These are phyloP conservation scores for Mortierella sp. DNA, from an alignment of 371 early-diverging fungal genomes.

Conservation along the genomic window DNA sequence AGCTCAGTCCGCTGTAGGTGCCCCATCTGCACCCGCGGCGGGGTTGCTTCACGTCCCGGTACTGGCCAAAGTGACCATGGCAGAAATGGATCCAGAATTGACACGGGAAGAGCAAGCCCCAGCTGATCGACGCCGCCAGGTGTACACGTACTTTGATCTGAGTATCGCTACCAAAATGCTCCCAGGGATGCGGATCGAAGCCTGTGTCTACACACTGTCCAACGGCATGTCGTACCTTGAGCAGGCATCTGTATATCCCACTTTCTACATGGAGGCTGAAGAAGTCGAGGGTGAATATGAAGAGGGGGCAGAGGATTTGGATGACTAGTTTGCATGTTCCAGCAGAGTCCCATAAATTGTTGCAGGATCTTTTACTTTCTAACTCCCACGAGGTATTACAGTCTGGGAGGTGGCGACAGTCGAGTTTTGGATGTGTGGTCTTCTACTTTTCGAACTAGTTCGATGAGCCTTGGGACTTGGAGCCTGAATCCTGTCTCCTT, in stretches of 20 bases:
- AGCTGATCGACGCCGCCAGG: slow-evolving; percentile 13
- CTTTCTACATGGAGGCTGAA: slow-evolving; percentile 41
- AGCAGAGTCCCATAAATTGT: no score
- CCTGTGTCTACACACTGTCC: slow-evolving; percentile 33
- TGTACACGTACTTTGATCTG: slow-evolving; percentile 28
- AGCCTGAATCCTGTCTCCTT: slow-evolving; percentile 17
- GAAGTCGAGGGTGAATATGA: slow-evolving; percentile 9
- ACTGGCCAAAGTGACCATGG: slow-evolving; percentile 22
- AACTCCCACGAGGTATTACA: no score
- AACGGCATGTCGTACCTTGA: slow-evolving; percentile 45
- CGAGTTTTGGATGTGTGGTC: no score
- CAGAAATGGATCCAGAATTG: slow-evolving; percentile 16
- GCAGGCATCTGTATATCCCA: slow-evolving; percentile 29
- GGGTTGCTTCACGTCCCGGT: slow-evolving; percentile 4
- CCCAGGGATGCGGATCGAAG: slow-evolving; percentile 28
- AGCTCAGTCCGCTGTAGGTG: neutral
- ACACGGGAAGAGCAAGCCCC: slow-evolving; percentile 21
- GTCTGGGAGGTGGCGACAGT: no score
- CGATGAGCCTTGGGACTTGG: slow-evolving; percentile 15
- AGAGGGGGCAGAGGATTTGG: slow-evolving; percentile 24
- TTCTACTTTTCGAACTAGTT: slow-evolving; percentile 17
- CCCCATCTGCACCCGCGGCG: neutral
- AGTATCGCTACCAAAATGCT: slow-evolving; percentile 23
- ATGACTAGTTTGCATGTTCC: no score
- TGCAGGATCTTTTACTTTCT: no score